Evolutionary conservation across 768 basidiomycete species (phyloP), one percentile per base, ranked within the genome.

Genomic region (Suillus subluteus): DNA sequence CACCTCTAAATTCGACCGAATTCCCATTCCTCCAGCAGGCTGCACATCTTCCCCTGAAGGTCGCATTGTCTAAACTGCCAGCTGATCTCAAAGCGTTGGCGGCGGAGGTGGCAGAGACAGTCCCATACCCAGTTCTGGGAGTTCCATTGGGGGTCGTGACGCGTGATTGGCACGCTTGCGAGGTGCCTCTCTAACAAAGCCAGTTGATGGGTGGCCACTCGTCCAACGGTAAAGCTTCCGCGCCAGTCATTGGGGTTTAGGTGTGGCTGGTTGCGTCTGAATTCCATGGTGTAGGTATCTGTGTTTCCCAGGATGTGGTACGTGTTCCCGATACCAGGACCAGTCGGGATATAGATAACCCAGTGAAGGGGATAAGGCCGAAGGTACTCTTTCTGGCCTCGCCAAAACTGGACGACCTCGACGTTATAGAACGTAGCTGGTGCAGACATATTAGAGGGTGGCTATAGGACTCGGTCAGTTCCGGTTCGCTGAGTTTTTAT

Each of bases 381-480:
- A 1, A 68, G 67, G 16, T 40, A 65, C 68, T 71, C 68, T 67
- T 71, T 67, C 55, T 58, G 66, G 41, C 40, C 64, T 40, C 69
- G 77, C 73, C 73, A 78, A 64, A 77, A 78, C 38, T 78, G 77
- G 62, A 62, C 67, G 58, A 77, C 66, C 12, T 74, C 75, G 67
- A 77, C 64, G 6, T 74, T 66, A 66, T 71, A 70, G 61, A 58
- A 68, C 4, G 71, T 68, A 0, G 69, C 32, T 0, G 76, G 71
- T 23, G 74, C 71, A n/a, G 52, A 68, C 30, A 75, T 66, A 8
- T 41, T 41, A 6, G 18, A 26, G 6, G 26, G 15, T 40, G 23
- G 15, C 58, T 40, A 26, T 26, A 23, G 23, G 8, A 26, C 15
- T 15, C 1, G 58, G 16, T 59, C 9, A 40, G 38, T 40, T 16